These are phyloP conservation scores for Polytrichum formosum DNA, from an alignment of 225 moss, liverwort and hornwort genomes.

Conservation along the genomic window DNA sequence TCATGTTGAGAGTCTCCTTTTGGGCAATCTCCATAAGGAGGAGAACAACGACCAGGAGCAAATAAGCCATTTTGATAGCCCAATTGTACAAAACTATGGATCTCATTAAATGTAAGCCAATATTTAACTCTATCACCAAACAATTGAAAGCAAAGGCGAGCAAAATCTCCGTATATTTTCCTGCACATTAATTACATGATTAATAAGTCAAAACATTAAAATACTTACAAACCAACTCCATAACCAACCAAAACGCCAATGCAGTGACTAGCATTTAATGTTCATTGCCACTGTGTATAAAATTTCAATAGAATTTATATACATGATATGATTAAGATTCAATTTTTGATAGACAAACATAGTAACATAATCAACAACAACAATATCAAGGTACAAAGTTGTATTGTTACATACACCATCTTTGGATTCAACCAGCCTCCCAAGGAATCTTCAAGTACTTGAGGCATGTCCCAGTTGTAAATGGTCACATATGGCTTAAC, in stretches of 20 bases:
- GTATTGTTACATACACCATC: conserved; percentile 1
- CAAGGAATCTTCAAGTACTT: conserved; percentile 24
- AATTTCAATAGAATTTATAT: too few species aligned
- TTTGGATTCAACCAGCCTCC: conserved; percentile 31
- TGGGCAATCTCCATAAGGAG: conserved; percentile 37
- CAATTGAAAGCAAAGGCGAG: conserved; percentile 37
- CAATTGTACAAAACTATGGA: conserved; percentile 41
- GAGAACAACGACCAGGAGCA: conserved; percentile 39
- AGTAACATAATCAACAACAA: too few species aligned
- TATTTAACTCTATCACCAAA: conserved; percentile 42
- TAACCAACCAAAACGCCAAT: neutral
- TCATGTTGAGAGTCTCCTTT: conserved; percentile 35
- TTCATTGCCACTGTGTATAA: neutral
- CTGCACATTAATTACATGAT: conserved; percentile 1
- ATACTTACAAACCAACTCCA: too few species aligned
- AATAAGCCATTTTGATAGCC: conserved; percentile 36
- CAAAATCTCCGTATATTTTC: conserved; percentile 26
- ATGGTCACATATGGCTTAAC: conserved; percentile 51
- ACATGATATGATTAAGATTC: too few species aligned
- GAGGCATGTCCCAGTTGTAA: conserved; percentile 51
- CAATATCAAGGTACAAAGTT: too few species aligned
- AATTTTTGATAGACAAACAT: too few species aligned
- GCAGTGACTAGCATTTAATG: neutral
- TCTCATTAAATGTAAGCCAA: conserved; percentile 48
- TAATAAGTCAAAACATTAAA: neutral